Base-by-base conservation (phyloP, 805 yeast species). In the Candida multigemmis region DNA sequence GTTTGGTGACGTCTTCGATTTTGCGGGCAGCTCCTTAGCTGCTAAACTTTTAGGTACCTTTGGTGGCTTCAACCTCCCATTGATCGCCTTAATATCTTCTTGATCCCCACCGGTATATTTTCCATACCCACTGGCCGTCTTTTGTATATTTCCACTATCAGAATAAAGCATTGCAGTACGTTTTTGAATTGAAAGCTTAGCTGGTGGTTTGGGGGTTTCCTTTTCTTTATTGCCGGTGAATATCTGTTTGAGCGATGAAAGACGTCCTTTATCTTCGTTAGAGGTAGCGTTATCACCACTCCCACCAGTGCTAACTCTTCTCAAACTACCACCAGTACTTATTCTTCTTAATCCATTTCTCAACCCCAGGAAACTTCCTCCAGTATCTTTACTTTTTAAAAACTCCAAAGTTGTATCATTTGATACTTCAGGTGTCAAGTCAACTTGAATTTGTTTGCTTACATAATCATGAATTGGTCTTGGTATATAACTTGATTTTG, bases 71-170 rank as follows among this genome's bases (percentile, higher is more conserved):
- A 38, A 31, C 5, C 12, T 21, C 16, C 24, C 34, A 35, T 56
- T 56, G 10, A 56, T 55, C 4, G 56, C 54, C 6, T 44, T 46
- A 11, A 56, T 33, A 19, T 56, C 61, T 11, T 57, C 63, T 8
- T 25, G 17, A 25, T 68, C 78, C 7, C 26, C 20, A 25, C 67
- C 77, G 0, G 87, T 75, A 44, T 68, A 82, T 45, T 73, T 72
- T 6, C 95, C 95, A 49, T 86, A 85, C 0, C 95, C 95, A 4
- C 63, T 50, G 0, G 94, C 94, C 0, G 89, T 75, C 40, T 71
- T 77, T 11, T 54, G 46, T 0, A 68, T 55, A 3, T 69, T 68
- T 20, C 43, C 54, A 27, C 50, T 49, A 34, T 61, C 57, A 32
- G 50, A 59, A 30, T 74, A 47, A 21, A 71, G 53, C 38, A 60